Evolutionary conservation across 768 basidiomycete species (phyloP).

Genomic region (Thelephora aurantiotincta): DNA sequence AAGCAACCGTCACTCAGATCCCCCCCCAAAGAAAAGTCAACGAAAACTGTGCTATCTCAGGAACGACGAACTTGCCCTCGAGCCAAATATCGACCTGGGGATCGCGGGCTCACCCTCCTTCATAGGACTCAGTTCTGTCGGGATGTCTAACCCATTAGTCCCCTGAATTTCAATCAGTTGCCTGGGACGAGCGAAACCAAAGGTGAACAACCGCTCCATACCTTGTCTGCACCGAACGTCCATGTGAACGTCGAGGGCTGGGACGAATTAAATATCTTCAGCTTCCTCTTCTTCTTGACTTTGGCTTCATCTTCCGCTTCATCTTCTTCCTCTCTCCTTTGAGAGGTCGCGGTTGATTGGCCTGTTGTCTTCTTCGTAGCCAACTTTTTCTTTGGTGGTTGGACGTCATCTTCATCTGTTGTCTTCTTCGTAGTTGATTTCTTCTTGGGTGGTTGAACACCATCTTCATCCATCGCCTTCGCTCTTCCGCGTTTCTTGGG

Average conservation of each 20-base stretch:
- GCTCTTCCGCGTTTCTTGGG: background rate
- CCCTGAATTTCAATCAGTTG: constrained; percentile 8
- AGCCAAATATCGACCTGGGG: constrained; percentile 2
- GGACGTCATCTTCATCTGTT: background rate
- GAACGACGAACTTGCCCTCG: no score
- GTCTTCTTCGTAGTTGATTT: background rate
- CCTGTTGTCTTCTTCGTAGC: constrained; percentile 4
- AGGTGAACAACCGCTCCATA: constrained; percentile 17
- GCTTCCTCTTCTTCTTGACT: constrained; percentile 34
- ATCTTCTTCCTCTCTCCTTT: constrained; percentile 16
- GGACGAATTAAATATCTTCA: constrained; percentile 39
- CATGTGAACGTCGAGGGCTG: constrained; percentile 30
- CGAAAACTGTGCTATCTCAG: no score
- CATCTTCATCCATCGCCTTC: background rate
- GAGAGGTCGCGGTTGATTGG: constrained; percentile 10
- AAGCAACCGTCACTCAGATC: no score
- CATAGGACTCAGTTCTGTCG: constrained; percentile 52
- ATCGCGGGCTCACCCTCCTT: constrained; percentile 40
- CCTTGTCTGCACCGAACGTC: constrained; percentile 1
- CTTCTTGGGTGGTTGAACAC: background rate
- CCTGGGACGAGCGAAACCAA: constrained; percentile 19
- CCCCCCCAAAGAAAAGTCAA: no score
- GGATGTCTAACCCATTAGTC: constrained; percentile 41
- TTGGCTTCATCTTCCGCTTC: constrained; percentile 7
- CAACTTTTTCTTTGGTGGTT: background rate